Evolutionary conservation across 768 basidiomycete species (phyloP), one percentile per base, ranked within the genome.

Genomic region (Tulasnella sp.): DNA sequence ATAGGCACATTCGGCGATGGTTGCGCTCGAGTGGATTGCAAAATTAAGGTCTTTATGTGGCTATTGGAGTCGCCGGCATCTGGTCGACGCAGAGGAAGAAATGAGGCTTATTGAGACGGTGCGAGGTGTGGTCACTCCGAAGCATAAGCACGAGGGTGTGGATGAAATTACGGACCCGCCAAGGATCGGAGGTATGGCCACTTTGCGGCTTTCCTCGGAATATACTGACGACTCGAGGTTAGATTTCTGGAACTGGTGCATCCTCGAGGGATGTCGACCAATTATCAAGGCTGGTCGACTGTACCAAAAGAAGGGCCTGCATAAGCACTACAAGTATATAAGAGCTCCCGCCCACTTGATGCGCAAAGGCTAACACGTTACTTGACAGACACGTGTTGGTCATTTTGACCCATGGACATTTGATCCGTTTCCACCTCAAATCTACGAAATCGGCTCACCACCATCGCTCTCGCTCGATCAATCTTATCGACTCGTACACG

Each of bases 21-120:
- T 92, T 72, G 94, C 94, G 0, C 84, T 92, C 75, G 96, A 98
- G 84, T 98, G 97, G 97, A 91, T 98, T 75, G 89, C 90, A 75
- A 89, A 92, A 58, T 89, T 98, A 5, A 90, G 90, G 24, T 90
- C 90, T 40, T 88, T 97, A 46, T 86, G 92, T 58, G 85, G 87
- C 4, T 98, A 96, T 84, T 98, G 96, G 96, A 92, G 89, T 78
- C 88, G 90, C 72, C 89, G 92, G 31, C 93, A 96, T 83, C 90
- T 90, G 37, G 88, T 89, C 64, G 96, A 97, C 83, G 92, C 95
- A 20, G 88, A 88, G 81, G 89, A 92, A 80, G 94, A 95, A 85
- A 96, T 96, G 92, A 92, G 94, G 18, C 64, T 69, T 28, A 80
- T 86, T 95, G 58, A 90, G 18, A 46, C 72, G 28, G 78, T 75